Conservation (phyloP, 2,329 filamentous ascomycete species). For the Sporothrix brasiliensis region DNA sequence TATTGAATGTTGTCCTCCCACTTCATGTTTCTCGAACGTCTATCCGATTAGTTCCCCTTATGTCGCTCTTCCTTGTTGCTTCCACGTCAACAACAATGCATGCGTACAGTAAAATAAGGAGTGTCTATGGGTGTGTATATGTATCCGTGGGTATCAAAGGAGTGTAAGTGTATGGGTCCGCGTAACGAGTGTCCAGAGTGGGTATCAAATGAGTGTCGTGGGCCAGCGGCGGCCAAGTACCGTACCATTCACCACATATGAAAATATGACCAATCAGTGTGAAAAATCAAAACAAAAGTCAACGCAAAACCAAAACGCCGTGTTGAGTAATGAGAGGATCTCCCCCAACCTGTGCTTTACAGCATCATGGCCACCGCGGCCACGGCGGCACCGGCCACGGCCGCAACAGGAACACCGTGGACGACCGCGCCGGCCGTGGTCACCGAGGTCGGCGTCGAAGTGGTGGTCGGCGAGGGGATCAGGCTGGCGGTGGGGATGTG, state of each 20-base stretch:
- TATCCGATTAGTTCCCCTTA: background rate
- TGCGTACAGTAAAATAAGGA: background rate
- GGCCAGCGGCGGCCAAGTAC: background rate
- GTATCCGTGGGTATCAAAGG: slow-evolving; percentile 8
- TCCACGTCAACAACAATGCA: background rate
- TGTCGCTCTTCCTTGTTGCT: background rate
- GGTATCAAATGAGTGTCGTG: slow-evolving; percentile 24
- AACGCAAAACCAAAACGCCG: background rate
- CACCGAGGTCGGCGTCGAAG: slow-evolving; percentile 25
- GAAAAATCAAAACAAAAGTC: background rate
- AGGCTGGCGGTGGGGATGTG: background rate
- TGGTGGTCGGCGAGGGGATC: slow-evolving; percentile 5
- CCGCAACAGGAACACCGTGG: background rate
- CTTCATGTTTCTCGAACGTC: background rate
- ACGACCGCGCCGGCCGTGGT: slow-evolving; percentile 30
- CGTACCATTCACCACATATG: background rate
- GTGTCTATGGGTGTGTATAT: slow-evolving; percentile 15
- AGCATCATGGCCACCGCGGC: slow-evolving; percentile 26
- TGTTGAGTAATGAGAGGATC: too few relatives aligned
- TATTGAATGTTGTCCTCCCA: background rate
- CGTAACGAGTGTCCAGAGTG: background rate
- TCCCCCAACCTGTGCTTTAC: background rate
- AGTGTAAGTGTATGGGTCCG: slow-evolving; percentile 8
- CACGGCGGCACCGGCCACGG: slow-evolving; percentile 17
- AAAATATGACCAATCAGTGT: too few relatives aligned